Percentiles rank a stretch among this genome's conserved stretches.
phyloP scores from a whole-genome alignment of 192 early-diverging fungal species.

The Coemansia sp. region DNA sequence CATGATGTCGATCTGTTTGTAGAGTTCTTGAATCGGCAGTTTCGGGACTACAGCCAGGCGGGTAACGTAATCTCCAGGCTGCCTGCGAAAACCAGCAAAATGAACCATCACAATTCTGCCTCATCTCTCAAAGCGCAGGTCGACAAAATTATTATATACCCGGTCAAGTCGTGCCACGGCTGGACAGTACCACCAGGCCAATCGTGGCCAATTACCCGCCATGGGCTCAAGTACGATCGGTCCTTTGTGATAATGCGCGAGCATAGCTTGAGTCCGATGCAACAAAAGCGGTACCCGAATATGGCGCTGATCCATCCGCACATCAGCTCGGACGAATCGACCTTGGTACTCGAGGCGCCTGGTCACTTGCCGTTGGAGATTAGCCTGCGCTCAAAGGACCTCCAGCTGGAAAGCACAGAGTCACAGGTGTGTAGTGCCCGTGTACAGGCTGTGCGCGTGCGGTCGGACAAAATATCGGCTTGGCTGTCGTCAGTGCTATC shows the following conservation, averaged over 20 bases:
- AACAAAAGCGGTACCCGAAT: constrained; percentile 62
- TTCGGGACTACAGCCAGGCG: constrained; percentile 14
- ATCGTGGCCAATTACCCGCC: constrained; percentile 35
- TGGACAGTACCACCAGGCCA: constrained; percentile 24
- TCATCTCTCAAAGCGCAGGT: constrained; percentile 5
- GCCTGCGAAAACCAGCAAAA: background rate
- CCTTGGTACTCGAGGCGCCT: constrained; percentile 52
- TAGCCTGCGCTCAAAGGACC: constrained; percentile 19
- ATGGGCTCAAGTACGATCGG: constrained; percentile 37
- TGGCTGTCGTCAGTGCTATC: constrained; percentile 55
- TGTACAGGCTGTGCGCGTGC: constrained; percentile 22
- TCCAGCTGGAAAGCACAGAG: constrained; percentile 25
- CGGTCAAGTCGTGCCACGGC: constrained; percentile 80
- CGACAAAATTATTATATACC: constrained; percentile 55
- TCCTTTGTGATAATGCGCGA: constrained; percentile 49
- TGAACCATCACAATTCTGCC: background rate
- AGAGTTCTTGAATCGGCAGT: constrained; percentile 61
- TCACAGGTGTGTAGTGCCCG: constrained; percentile 28
- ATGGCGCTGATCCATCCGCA: constrained; percentile 64
- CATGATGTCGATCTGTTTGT: constrained; percentile 61
- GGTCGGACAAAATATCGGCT: constrained; percentile 23
- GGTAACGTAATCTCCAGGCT: background rate
- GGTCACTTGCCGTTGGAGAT: constrained; percentile 27
- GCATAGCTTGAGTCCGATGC: constrained; percentile 52
- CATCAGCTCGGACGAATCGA: constrained; percentile 34